Evolutionary conservation across 2,329 filamentous ascomycete genomes (phyloP).

Genomic region (Diaporthe vexans): DNA sequence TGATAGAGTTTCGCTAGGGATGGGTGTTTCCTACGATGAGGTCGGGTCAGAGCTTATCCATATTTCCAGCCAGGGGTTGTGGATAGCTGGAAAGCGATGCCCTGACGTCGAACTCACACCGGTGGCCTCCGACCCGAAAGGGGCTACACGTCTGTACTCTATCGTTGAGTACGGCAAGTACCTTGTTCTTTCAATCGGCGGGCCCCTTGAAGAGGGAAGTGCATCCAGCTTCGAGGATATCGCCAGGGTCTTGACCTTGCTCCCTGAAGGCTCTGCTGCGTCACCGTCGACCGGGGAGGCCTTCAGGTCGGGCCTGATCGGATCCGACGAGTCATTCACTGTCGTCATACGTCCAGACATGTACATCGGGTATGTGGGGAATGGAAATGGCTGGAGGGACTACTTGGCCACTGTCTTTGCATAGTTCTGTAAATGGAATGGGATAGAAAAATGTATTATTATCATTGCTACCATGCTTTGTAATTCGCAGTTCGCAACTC

Average conservation of each 20-base stretch:
- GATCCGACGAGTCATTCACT: conserved; percentile 46
- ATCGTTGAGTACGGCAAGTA: conserved; percentile 27
- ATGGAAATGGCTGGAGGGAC: conserved; percentile 46
- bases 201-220: neutral
- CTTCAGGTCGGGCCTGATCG: conserved; percentile 51
- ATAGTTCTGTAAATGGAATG: neutral
- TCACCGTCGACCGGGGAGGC: conserved; percentile 33
- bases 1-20: conserved; percentile 45
- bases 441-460: neutral
- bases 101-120: conserved; percentile 55
- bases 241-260: neutral
- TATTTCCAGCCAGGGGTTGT: conserved; percentile 52
- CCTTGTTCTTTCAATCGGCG: conserved; percentile 8
- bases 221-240: neutral
- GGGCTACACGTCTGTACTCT: conserved; percentile 35
- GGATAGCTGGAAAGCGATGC: conserved; percentile 55
- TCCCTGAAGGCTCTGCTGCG: conserved; percentile 26
- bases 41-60: conserved; percentile 53
- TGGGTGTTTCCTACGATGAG: conserved; percentile 58
- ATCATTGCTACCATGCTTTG: neutral
- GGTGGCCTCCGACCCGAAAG: conserved; percentile 49
- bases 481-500: neutral
- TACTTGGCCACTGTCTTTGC: conserved; percentile 43
- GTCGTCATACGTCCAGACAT: conserved; percentile 57
- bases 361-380: conserved; percentile 55